phyloP scores from a whole-genome alignment of 352 stramenopile genomes.

The Phytophthora ramorum region DNA sequence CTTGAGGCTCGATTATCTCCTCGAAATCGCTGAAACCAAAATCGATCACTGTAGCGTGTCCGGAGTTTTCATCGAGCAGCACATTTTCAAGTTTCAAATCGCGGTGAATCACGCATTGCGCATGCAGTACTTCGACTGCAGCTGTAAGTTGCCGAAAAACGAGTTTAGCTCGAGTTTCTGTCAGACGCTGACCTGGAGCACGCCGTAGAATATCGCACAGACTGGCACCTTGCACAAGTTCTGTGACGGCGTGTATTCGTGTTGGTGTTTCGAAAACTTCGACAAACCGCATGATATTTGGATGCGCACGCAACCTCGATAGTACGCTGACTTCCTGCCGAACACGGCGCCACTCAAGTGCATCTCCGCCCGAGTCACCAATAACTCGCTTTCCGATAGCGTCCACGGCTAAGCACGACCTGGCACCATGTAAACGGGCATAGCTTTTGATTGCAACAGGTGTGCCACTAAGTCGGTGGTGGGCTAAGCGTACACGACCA shows the following conservation, averaged over 20 bases:
- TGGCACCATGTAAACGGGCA: slow-evolving; percentile 42
- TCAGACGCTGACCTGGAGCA: slow-evolving; percentile 39
- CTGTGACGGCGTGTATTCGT: slow-evolving; percentile 64
- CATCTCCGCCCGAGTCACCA: slow-evolving; percentile 24
- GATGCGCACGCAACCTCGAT: slow-evolving; percentile 41
- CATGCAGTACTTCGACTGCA: slow-evolving; percentile 54
- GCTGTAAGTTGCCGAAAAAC: slow-evolving; percentile 55
- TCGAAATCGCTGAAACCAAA: slow-evolving; percentile 79
- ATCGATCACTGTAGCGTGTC: slow-evolving; percentile 58
- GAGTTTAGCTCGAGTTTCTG: slow-evolving; percentile 37
- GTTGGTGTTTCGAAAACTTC: slow-evolving; percentile 70
- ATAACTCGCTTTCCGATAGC: slow-evolving; percentile 3
- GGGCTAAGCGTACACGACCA: slow-evolving; percentile 50
- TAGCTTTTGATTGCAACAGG: slow-evolving; percentile 77
- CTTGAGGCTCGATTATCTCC: slow-evolving; percentile 26
- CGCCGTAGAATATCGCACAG: slow-evolving; percentile 54
- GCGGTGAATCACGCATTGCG: slow-evolving; percentile 65
- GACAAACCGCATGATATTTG: slow-evolving; percentile 58
- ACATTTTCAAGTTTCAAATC: slow-evolving; percentile 87
- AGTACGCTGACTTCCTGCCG: slow-evolving; percentile 62
- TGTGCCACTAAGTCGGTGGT: slow-evolving; percentile 49
- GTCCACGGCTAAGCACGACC: slow-evolving; percentile 38
- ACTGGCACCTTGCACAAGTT: slow-evolving; percentile 47
- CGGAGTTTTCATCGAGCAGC: slow-evolving; percentile 47
- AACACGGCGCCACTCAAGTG: slow-evolving; percentile 70